A percentile compares a stretch with the other conserved stretches of the same genome.
phyloP scores from a whole-genome alignment of 257 asterid genomes.

The Striga asiatica region DNA sequence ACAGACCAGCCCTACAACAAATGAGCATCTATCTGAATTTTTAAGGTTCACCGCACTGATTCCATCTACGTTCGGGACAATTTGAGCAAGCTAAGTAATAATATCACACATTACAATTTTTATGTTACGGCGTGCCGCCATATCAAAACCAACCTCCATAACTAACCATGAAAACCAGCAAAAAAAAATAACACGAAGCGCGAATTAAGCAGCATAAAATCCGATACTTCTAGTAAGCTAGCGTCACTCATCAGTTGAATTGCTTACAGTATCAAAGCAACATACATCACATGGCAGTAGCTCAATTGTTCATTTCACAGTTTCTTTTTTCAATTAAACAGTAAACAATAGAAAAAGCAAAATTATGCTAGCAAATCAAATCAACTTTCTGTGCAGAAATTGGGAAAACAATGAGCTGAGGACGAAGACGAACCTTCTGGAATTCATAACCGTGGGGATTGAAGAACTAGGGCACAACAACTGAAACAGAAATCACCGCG shows the following conservation, averaged over 20 bases:
- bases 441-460: conserved; percentile 28
- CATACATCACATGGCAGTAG: not conserved
- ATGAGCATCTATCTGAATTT: too few relatives aligned
- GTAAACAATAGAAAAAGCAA: not conserved
- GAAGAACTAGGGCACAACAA: conserved; percentile 8
- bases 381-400: not conserved
- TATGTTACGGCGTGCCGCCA: too few relatives aligned
- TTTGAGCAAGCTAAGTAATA: too few relatives aligned
- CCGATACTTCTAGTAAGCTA: not conserved
- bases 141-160: too few relatives aligned
- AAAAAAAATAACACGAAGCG: too few relatives aligned
- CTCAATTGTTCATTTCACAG: not conserved
- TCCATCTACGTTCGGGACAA: too few relatives aligned
- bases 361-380: not conserved
- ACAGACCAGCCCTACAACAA: too few relatives aligned
- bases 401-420: not conserved
- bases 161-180: too few relatives aligned
- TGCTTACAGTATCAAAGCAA: not conserved
- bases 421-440: conserved; percentile 31
- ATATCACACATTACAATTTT: too few relatives aligned
- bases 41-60: too few relatives aligned
- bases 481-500: not conserved
- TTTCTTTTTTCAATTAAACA: not conserved
- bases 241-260: not conserved
- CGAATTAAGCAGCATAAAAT: not conserved